Evolutionary conservation across 441 rosid species (phyloP), one percentile per base, ranked within the genome.

Genomic region (Monsonia emarginata): DNA sequence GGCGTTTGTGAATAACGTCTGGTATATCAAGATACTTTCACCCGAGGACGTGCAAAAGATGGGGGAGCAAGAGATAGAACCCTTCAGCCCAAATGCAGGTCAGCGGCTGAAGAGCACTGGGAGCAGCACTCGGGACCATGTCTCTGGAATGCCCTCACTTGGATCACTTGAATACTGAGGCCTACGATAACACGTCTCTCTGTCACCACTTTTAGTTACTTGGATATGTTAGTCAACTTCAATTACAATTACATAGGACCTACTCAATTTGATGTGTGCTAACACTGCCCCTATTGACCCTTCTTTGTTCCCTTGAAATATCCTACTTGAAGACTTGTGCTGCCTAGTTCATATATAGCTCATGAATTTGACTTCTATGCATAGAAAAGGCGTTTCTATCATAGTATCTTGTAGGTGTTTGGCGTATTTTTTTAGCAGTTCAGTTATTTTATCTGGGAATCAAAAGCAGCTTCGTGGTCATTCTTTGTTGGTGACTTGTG

Each of bases 1-100:
- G 59, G 59, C 28, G 30, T 54, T 54, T 54, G 59, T 54, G 24
- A 54, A 54, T 22, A 54, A 54, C 59, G 59, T 54, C 59, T 54
- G 59, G 59, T 54, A 54, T 24, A 54, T 54, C 26, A 54, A 54
- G 59, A 54, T 54, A 54, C 59, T 54, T 22, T 54, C 59, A 10
- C 59, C 59, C 0, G 59, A 54, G 13, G 59, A 54, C 24, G 59
- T 54, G 59, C 59, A 54, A 24, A 54, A 54, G 11, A 8, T 54
- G 59, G 59, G 59, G 13, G 59, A 54, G 59, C 59, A 54, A 54
- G 59, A 54, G 28, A 24, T 54, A 9, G 59, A 54, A 54, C 59
- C 57, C 24, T 48, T 48, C 57, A 48, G 57, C 25, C 57, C 59
- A 24, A 54, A 54, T 24, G 59, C 59, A 54, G 59, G 59, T 22